Conservation (phyloP, 495 filamentous ascomycete genomes). For the Thermochaetoides thermophila region DNA sequence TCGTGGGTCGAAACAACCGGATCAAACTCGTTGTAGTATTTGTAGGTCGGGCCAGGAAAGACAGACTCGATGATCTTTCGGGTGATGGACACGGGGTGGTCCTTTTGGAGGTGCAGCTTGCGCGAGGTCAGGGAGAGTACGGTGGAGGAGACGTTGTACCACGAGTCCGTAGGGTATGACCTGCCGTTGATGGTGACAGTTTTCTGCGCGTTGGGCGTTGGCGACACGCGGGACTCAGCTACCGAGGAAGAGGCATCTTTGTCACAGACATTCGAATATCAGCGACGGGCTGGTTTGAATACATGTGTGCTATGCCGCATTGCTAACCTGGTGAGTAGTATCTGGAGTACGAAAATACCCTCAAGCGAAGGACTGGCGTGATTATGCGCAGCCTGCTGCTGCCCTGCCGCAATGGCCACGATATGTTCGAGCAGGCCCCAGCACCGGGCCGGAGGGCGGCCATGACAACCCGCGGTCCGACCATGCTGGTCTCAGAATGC, state of each 20-base stretch:
- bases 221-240: neutral
- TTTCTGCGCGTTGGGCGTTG: constrained; percentile 1
- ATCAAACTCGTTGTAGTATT: constrained; percentile 58
- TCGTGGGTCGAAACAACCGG: constrained; percentile 75
- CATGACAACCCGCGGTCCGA: constrained; percentile 8
- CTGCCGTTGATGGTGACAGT: constrained; percentile 39
- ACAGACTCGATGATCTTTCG: constrained; percentile 81
- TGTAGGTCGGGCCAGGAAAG: constrained; percentile 60
- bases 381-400: too few species aligned
- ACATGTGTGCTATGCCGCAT: neutral
- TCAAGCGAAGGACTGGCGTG: too few species aligned
- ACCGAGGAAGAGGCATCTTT: constrained; percentile 1
- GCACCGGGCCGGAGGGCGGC: constrained; percentile 4
- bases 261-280: constrained; percentile 2
- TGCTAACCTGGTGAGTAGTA: constrained; percentile 16
- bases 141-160: constrained; percentile 70
- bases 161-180: constrained; percentile 54
- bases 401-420: constrained; percentile 2
- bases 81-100: constrained; percentile 84
- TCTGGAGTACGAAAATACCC: too few species aligned
- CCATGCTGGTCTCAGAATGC: constrained; percentile 7
- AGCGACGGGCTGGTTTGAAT: neutral
- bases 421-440: constrained; percentile 1
- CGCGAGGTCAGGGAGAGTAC: constrained; percentile 60
- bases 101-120: constrained; percentile 67